These are phyloP conservation scores for Scleroderma bovista DNA, from an alignment of 768 basidiomycete genomes.

Conservation along the genomic window DNA sequence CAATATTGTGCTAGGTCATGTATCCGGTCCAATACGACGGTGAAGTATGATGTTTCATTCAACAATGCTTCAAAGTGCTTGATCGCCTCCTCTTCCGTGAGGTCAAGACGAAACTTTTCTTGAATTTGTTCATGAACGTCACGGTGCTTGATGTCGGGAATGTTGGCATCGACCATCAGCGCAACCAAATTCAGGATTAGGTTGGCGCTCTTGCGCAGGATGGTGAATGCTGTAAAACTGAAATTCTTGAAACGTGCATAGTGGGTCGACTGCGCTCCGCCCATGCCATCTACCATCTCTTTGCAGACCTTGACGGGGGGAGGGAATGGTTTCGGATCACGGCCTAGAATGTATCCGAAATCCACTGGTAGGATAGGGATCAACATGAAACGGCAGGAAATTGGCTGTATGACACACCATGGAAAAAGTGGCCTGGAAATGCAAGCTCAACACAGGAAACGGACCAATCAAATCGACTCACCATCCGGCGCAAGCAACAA, in stretches of 20 bases:
- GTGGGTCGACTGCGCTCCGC: slow-evolving; percentile 93
- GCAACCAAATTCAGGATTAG: slow-evolving; percentile 94
- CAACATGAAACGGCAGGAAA: not conserved
- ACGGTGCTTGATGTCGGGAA: slow-evolving; percentile 93
- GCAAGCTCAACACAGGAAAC: slow-evolving; percentile 1
- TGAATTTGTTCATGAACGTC: slow-evolving; percentile 87
- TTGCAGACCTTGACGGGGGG: slow-evolving; percentile 98
- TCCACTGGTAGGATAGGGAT: slow-evolving; percentile 60
- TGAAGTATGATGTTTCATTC: slow-evolving; percentile 93
- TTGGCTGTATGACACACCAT: slow-evolving; percentile 53
- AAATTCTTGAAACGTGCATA: slow-evolving; percentile 94
- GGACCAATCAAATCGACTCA: slow-evolving; percentile 22
- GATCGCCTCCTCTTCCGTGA: slow-evolving; percentile 95
- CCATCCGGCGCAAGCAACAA: slow-evolving; percentile 90
- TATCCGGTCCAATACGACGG: slow-evolving; percentile 88
- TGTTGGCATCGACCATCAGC: slow-evolving; percentile 96
- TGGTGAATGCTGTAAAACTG: slow-evolving; percentile 97
- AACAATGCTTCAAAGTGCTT: slow-evolving; percentile 92
- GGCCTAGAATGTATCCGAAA: slow-evolving; percentile 96
- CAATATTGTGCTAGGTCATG: slow-evolving; percentile 90
- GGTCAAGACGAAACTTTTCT: slow-evolving; percentile 92
- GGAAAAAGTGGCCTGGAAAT: slow-evolving; percentile 83
- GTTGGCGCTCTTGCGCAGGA: slow-evolving; percentile 94
- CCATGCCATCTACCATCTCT: slow-evolving; percentile 99
- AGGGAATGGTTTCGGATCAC: slow-evolving; percentile 96